phyloP scores from a whole-genome alignment of 2,329 filamentous ascomycete genomes.

The Ophiostoma angusticollis region DNA sequence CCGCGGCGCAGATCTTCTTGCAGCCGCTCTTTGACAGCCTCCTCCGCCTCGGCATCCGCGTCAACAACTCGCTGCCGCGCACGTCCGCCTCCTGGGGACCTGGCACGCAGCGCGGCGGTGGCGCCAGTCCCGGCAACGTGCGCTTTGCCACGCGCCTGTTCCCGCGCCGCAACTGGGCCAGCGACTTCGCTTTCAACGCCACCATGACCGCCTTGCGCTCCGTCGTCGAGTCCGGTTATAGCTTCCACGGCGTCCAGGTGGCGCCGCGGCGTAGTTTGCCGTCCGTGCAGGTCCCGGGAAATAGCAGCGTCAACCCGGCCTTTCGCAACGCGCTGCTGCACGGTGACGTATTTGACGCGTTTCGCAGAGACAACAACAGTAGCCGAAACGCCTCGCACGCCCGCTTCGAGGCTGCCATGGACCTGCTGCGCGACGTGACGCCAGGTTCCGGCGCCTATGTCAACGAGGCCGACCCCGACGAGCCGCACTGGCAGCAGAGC shows the following conservation, averaged over 20 bases:
- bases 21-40: conserved; percentile 23
- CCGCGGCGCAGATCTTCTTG: conserved; percentile 18
- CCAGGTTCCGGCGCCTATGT: conserved; percentile 12
- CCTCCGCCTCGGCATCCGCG: conserved; percentile 18
- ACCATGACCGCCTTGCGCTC: conserved; percentile 15
- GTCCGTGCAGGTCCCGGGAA: conserved; percentile 16
- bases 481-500: conserved; percentile 12
- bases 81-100: conserved; percentile 8
- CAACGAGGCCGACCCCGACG: conserved; percentile 12
- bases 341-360: conserved; percentile 10
- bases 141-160: conserved; percentile 19
- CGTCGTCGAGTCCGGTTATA: conserved; percentile 16
- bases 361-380: neutral
- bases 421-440: conserved; percentile 7
- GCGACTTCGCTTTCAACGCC: conserved; percentile 11
- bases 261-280: conserved; percentile 10
- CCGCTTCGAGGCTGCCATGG: conserved; percentile 5
- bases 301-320: conserved; percentile 15
- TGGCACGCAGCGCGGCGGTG: conserved; percentile 6
- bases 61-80: conserved; percentile 14
- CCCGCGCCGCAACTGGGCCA: conserved; percentile 15
- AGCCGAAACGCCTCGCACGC: neutral
- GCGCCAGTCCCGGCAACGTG: conserved; percentile 14
- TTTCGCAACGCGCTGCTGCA: conserved; percentile 11
- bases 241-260: conserved; percentile 18